Evolutionary conservation across 2,329 filamentous ascomycete genomes (phyloP).

Genomic region (Colletotrichum eremochloae): DNA sequence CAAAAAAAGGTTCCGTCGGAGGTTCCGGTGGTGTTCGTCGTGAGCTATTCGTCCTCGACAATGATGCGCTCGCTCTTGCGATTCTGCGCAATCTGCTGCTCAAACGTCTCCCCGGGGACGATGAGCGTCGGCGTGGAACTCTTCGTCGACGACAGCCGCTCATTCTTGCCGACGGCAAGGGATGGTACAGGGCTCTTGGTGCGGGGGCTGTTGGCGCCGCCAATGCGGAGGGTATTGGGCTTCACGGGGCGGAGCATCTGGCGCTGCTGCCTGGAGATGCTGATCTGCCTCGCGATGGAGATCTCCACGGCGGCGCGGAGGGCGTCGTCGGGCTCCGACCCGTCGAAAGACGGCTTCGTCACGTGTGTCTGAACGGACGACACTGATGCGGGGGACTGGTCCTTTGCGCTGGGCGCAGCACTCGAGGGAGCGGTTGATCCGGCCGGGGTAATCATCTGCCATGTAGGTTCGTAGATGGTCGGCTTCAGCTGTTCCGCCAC

Average conservation of each 20-base stretch:
- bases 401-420: conserved; percentile 47
- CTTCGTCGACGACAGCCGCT: conserved; percentile 54
- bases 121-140: conserved; percentile 63
- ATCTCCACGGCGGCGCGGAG: conserved; percentile 71
- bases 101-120: conserved; percentile 50
- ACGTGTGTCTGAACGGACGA: conserved; percentile 52
- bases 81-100: conserved; percentile 54
- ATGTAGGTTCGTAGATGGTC: conserved; percentile 57
- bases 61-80: conserved; percentile 68
- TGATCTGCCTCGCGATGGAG: conserved; percentile 78
- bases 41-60: conserved; percentile 59
- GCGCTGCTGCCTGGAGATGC: conserved; percentile 72
- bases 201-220: conserved; percentile 30
- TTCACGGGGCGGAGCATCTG: conserved; percentile 70
- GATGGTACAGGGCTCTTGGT: conserved; percentile 33
- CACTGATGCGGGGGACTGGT: conserved; percentile 50
- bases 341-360: conserved; percentile 54
- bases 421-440: conserved; percentile 44
- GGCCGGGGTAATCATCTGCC: conserved; percentile 62
- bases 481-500: conserved; percentile 52
- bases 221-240: conserved; percentile 45
- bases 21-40: not conserved
- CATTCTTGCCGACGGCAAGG: conserved; percentile 44
- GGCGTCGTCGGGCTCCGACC: conserved; percentile 53
- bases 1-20: conserved; percentile 6